Conservation (phyloP, 108 stramenopile species). For the Nitzschia putrida region DNA sequence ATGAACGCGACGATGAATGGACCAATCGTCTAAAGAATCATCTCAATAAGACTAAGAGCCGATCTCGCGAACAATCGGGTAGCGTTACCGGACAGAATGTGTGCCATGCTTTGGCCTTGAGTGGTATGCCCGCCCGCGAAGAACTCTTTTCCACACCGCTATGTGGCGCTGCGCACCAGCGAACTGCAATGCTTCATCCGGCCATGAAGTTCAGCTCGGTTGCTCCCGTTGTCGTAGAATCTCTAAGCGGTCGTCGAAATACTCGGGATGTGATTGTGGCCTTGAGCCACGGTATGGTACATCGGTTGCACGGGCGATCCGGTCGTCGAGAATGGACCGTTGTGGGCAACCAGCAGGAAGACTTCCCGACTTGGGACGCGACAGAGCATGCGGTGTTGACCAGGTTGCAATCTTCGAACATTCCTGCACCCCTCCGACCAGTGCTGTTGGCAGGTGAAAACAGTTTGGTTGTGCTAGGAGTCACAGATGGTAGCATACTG, state of each 20-base stretch:
- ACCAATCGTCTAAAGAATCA: conserved; percentile 15
- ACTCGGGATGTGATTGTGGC: conserved; percentile 72
- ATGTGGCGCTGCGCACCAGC: conserved; percentile 40
- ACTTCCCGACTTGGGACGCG: conserved; percentile 62
- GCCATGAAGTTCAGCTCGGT: conserved; percentile 40
- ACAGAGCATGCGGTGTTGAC: conserved; percentile 43
- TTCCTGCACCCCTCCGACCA: conserved; percentile 60
- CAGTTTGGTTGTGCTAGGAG: conserved; percentile 61
- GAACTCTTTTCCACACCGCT: conserved; percentile 77
- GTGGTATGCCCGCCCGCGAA: conserved; percentile 77
- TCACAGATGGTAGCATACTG: conserved; percentile 58
- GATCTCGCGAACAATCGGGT: background rate
- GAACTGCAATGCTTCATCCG: background rate
- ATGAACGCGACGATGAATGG: conserved; percentile 28
- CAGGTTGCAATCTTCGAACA: conserved; percentile 40
- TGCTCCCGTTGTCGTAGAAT: conserved; percentile 69
- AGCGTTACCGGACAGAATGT: conserved; percentile 12
- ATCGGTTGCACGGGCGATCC: conserved; percentile 58
- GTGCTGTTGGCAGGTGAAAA: conserved; percentile 77
- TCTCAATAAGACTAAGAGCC: background rate
- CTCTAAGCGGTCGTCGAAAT: conserved; percentile 56
- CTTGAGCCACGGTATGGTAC: conserved; percentile 70
- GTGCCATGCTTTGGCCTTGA: conserved; percentile 71
- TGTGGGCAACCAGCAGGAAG: conserved; percentile 38
- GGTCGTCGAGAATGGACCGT: conserved; percentile 55